These are phyloP conservation scores for Pugionium dolabratum DNA, from an alignment of 345 rosid species.

Conservation along the genomic window DNA sequence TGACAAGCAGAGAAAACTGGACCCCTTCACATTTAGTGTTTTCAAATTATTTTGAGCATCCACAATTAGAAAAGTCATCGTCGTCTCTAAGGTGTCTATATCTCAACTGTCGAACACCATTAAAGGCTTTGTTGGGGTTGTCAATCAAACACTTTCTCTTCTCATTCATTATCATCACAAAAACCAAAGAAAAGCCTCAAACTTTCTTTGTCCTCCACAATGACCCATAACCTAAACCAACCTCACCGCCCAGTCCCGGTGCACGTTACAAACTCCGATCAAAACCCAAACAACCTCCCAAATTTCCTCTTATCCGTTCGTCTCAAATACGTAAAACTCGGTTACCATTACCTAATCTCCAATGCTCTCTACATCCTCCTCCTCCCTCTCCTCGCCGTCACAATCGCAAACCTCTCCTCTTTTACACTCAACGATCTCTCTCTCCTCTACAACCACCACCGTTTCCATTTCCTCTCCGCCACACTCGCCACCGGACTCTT, in stretches of 20 bases:
- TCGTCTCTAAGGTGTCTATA: not conserved
- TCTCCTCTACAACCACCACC: constrained; percentile 57
- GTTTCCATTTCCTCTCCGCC: constrained; percentile 54
- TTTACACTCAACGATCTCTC: constrained; percentile 48
- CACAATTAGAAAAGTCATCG: not conserved
- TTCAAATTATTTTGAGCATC: too few species aligned
- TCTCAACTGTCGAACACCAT: not conserved
- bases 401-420: constrained; percentile 57
- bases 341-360: constrained; percentile 80
- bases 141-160: constrained; percentile 2
- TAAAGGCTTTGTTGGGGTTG: not conserved
- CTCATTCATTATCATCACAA: constrained; percentile 18
- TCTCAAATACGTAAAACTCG: constrained; percentile 78
- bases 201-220: constrained; percentile 1
- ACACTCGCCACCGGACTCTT: constrained; percentile 50
- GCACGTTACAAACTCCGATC: constrained; percentile 45
- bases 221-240: constrained; percentile 23
- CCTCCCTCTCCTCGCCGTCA: constrained; percentile 48
- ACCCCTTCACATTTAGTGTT: too few species aligned
- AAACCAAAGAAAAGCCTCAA: not conserved
- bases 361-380: constrained; percentile 69
- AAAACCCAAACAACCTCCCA: constrained; percentile 55
- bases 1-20: too few species aligned
- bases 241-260: constrained; percentile 26
- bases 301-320: constrained; percentile 69